Evolutionary conservation across 805 yeast species (phyloP), one percentile per base, ranked within the genome.

Genomic region (Metschnikowia cubensis): DNA sequence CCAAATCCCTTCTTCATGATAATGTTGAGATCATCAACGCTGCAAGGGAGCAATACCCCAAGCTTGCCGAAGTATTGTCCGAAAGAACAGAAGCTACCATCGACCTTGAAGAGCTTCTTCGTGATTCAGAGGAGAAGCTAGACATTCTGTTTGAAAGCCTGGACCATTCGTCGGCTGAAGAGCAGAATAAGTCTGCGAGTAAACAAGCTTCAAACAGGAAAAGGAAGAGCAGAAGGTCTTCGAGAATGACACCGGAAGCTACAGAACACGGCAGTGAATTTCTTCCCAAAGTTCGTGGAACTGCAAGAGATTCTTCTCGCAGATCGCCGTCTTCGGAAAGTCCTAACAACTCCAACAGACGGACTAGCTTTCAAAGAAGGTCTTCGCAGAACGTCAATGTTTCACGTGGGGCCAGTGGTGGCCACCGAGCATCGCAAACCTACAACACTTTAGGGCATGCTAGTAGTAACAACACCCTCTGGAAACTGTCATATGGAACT

Each of bases 11-110:
- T 2, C 61, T 82, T 42, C 69, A 66, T 36, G 77, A 79, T 46
- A 76, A 80, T 49, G 76, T 76, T 42, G 73, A 71, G 6, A 67
- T 76, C 18, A 68, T 83, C 51, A 68, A 61, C 21, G 50, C 66
- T 22, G 67, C 76, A 31, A 51, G 74, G 41, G 71, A 67, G 11
- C 66, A 67, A 40, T 56, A 66, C 48, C 75, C 70, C 34, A 76
- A 70, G 49, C 67, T 67, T 40, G 60, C 51, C 41, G 68, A 68
- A 14, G 63, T 60, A 47, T 50, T 73, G 8, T 45, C 59, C n/a
- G 60, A 59, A 50, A 63, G 59, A 36, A 66, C 63, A 29, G 59
- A 64, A 33, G 53, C 59, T 18, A 65, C 65, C 8, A 54, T 73
- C 31, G 70, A 73, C 46, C 52, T 73, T 40, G 71, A 68, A 29